Evolutionary conservation across 257 asterid genomes (phyloP), one percentile per base, ranked within the genome.

Genomic region (Fraxinus excelsior): DNA sequence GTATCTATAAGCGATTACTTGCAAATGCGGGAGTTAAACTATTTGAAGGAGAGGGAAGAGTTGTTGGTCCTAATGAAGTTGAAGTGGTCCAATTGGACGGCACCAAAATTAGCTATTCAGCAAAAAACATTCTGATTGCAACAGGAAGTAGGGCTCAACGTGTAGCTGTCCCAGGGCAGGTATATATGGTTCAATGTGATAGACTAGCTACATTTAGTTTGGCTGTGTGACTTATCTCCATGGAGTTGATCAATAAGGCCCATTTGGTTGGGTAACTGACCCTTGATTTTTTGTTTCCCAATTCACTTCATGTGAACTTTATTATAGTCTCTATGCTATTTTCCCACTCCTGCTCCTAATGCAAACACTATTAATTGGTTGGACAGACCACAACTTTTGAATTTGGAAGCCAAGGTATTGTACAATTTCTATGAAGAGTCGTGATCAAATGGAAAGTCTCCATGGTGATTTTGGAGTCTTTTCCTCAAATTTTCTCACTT

Each of bases 81-180:
- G 97, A 91, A 84, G 82, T 96, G 78, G 90, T 83, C 70, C 99
- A 93, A 77, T 82, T 93, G 88, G 99, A 96, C 75, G 97, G 99
- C 64, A 96, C 99, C 78, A 96, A 91, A 84, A 90, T 96, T 72
- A 88, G 79, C 77, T 96, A 90, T 87, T 87, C 97, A 0, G 93
- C 99, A 19, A 96, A 93, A 84, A 90, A 93, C 78, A 93, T 96
- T 77, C 83, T 96, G 77, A 89, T 96, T 82, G 92, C 99, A 25
- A 96, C 99, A 72, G 99, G 99, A 28, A 86, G 99, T 84, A 87
- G 97, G 70, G 98, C 99, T 78, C 88, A 88, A 49, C 97, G 96
- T 82, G 93, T 88, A 76, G 74, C 77, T 76, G 91, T 93, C 78
- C 94, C 96, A 14, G 99, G 99, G 76, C 91, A 90, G 89, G 99